Evolutionary conservation across 2,329 filamentous ascomycete genomes (phyloP), one percentile per base, ranked within the genome.

Genomic region (Aureobasidium pullulans): DNA sequence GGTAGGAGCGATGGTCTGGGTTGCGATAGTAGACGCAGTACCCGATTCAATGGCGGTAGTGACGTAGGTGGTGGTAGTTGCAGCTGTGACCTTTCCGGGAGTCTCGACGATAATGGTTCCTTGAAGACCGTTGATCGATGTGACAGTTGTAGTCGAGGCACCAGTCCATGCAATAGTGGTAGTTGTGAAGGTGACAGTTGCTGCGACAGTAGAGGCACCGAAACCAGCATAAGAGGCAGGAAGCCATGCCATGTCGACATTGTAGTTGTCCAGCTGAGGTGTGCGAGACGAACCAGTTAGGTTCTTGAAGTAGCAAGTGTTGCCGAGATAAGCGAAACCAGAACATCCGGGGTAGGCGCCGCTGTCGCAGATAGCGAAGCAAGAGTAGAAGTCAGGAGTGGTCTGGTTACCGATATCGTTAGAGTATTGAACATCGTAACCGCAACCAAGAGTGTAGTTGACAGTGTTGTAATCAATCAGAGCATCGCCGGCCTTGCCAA

Each of bases 271-370:
- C 28, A 57, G n/a, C 29, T 60, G 58, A 9, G 61, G 61, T 6
- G 61, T 59, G 13, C 57, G 43, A 36, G 58, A 53, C 7, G 40
- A n/a, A 8, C 58, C 58, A 23, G 47, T 29, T 23, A 63, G 19
- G 13, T 60, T 50, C 57, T 63, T 63, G 56, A 63, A 61, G 47
- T 61, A 63, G 32, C 62, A 63, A 19, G 56, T 59, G 11, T 60
- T 60, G 16, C 58, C 57, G 4, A 62, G 32, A 23, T 50, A 63
- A 10, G 62, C 48, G n/a, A 63, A 63, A 16, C 59, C 62, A 23
- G n/a, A 49, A 52, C 62, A 63, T 16, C 36, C 42, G 4, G 54
- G 43, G 23, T 48, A 49, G 15, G 13, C 29, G 28, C 60, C 47
- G 9, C 49, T 54, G 36, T 63, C 59, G 34, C 62, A 63, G 10